Base-by-base conservation (phyloP, 495 filamentous ascomycete species). In the Cudoniella acicularis region DNA sequence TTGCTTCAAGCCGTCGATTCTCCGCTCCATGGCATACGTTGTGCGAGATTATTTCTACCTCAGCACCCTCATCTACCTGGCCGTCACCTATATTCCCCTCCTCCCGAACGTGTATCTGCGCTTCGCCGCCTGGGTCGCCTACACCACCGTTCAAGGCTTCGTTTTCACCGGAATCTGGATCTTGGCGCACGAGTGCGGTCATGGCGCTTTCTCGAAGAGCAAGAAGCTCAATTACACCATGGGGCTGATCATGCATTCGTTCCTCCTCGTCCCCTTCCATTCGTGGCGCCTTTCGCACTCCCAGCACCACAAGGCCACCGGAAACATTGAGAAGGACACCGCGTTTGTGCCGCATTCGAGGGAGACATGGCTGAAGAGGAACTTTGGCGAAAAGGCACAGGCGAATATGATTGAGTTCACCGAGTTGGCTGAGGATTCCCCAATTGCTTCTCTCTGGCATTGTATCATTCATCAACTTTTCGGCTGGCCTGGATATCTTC, bases 251-350 rank as follows among this genome's bases (percentile, higher is more conserved):
- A 69, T 75, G 47, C 87, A 90, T 67, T 89, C 85, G 0, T 69
- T 79, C 23, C 74, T 89, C 10, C 75, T 87, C 60, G 86, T 89
- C 3, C 87, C 87, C 0, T 90, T 86, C 73, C 87, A 87, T 73
- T 88, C 84, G 24, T 90, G 87, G 87, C 84, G 88, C 73, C 83
- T 88, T 67, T 87, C 84, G 54, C 87, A 90, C 61, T 80, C 81
- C 63, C 83, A 85, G 58, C 87, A 90, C 70, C 87, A 90, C 75
- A 87, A 81, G 54, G 79, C 78, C 57, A 83, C 82, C 18, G 79
- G 77, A 17, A 75, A 86, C 65, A 79, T 83, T 54, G 78, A 84
- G 26, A 78, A 78, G 65, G 83, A 85, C 56, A 81, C 78, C 47
- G 82, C 79, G 30, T 85, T 84, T 56, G 81, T 86, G 6, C 83